phyloP scores from a whole-genome alignment of 805 yeast species.

The Metschnikowia kofuensis region DNA sequence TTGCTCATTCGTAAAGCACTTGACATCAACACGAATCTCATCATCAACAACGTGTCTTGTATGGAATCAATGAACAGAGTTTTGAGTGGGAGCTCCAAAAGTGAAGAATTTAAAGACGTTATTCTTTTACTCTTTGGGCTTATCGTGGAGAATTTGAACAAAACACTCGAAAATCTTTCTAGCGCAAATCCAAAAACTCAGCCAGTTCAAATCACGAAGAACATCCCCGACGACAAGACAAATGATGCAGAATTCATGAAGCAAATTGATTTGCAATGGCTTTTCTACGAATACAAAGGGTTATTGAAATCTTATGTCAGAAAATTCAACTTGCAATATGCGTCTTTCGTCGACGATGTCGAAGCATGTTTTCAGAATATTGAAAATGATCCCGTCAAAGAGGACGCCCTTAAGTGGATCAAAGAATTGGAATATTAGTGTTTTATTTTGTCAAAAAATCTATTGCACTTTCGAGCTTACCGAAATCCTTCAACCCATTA shows the following conservation, averaged over 20 bases:
- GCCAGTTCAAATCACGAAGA: conserved; percentile 25
- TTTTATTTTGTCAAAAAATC: not conserved
- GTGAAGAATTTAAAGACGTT: conserved; percentile 18
- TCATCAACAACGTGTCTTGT: conserved; percentile 40
- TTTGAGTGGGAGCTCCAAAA: conserved; percentile 22
- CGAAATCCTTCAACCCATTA: too few species aligned
- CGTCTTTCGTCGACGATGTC: conserved; percentile 15
- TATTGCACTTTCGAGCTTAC: too few species aligned
- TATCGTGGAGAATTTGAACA: conserved; percentile 32
- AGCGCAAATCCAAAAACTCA: conserved; percentile 19
- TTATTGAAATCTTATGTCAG: conserved; percentile 39
- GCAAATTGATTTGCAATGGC: conserved; percentile 38
- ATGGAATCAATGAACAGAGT: conserved; percentile 42
- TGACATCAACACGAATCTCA: conserved; percentile 27
- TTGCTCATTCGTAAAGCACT: conserved; percentile 28
- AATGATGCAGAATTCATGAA: conserved; percentile 23
- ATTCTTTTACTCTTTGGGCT: conserved; percentile 21
- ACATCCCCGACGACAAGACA: conserved; percentile 25
- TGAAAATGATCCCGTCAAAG: conserved; percentile 15
- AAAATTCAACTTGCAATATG: conserved; percentile 21
- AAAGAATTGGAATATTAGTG: conserved; percentile 15
- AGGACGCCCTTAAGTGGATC: conserved; percentile 17
- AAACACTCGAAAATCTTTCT: conserved; percentile 17
- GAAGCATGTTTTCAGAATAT: conserved; percentile 9
- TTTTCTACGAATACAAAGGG: conserved; percentile 41